Evolutionary conservation across 2,329 filamentous ascomycete genomes (phyloP), one percentile per base, ranked within the genome.

Genomic region (Ceratocystis variospora): DNA sequence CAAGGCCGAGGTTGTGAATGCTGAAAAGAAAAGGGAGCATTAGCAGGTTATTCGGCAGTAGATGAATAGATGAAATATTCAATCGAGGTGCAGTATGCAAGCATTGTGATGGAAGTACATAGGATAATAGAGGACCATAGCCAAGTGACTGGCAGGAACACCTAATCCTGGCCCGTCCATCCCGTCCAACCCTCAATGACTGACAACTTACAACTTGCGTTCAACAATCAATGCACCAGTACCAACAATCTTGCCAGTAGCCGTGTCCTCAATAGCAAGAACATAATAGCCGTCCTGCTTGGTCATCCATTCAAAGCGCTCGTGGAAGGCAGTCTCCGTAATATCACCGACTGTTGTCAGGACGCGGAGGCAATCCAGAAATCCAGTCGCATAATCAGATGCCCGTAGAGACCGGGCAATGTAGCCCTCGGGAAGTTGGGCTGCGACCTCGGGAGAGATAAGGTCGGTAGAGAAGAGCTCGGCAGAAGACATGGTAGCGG

Each of bases 321-420:
- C 80, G 71, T 85, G 81, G 80, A 93, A 97, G 68, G 84, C 81
- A 68, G 84, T 82, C 74, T 88, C 82, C 61, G 80, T 82, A 71
- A 96, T 87, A 68, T 96, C 90, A 69, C 94, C 94, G 28, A 97
- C 93, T 6, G 89, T 94, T 1, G 94, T 97, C 72, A 99, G 80
- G 46, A 96, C 91, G 59, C 90, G 85, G 70, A 99, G 80, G 68
- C 94, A 93, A 73, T 96, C 90, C 71, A 99, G 86, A 76, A 96
- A 96, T 69, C 91, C 91, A 44, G 81, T 82, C 66, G 83, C 78
- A 77, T 87, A 96, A 77, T 99, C 94, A 71, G 81, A 82, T 71
- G 84, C 84, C 71, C 87, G 84, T 62, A 97, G 81, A 0, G 93
- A 86, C 31, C 94, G 90, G 73, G 96, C 83, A 33, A 80, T 84